Percentiles rank a stretch among this genome's conserved stretches.
Evolutionary conservation across 2,329 filamentous ascomycete species (phyloP).

Genomic region (Cladorrhinum sp.): DNA sequence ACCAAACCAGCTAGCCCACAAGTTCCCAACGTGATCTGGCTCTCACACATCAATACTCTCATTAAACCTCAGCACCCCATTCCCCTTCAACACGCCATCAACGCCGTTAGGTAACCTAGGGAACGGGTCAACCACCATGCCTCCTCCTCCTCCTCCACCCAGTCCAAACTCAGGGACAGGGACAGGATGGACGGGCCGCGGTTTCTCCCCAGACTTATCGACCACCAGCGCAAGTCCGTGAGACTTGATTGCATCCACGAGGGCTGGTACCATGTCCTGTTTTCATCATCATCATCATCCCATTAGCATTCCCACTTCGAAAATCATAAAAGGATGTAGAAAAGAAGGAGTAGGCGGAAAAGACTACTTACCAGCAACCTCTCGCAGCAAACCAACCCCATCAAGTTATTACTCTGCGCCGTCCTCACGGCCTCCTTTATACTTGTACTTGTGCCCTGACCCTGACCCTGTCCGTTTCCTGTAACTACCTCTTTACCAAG

Average conservation of each 20-base stretch:
- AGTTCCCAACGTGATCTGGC: too few species aligned
- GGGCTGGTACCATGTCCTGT: conserved; percentile 86
- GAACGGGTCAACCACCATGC: conserved; percentile 50
- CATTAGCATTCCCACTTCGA: not conserved
- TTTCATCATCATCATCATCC: conserved; percentile 10
- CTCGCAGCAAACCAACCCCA: conserved; percentile 91
- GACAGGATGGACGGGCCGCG: too few species aligned
- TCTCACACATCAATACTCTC: conserved; percentile 75
- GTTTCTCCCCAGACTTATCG: conserved; percentile 67
- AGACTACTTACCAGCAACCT: conserved; percentile 68
- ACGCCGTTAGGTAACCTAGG: conserved; percentile 72
- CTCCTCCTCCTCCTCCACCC: too few species aligned
- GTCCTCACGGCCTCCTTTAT: conserved; percentile 94
- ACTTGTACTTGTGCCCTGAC: conserved; percentile 55
- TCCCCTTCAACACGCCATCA: conserved; percentile 79
- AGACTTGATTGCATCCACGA: conserved; percentile 91
- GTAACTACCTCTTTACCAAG: conserved; percentile 55
- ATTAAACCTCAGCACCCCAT: conserved; percentile 88
- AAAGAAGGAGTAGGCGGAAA: not conserved
- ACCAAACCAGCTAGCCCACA: not conserved
- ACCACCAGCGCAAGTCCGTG: conserved; percentile 89
- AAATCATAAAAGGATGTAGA: conserved; percentile 3
- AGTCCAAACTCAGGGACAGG: conserved; percentile 32
- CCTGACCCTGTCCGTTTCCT: conserved; percentile 15
- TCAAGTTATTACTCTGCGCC: conserved; percentile 94